Percentiles rank a stretch among this genome's conserved stretches.
Evolutionary conservation across 169 alveolate genomes (phyloP).

Genomic region (Plasmodium ovale): DNA sequence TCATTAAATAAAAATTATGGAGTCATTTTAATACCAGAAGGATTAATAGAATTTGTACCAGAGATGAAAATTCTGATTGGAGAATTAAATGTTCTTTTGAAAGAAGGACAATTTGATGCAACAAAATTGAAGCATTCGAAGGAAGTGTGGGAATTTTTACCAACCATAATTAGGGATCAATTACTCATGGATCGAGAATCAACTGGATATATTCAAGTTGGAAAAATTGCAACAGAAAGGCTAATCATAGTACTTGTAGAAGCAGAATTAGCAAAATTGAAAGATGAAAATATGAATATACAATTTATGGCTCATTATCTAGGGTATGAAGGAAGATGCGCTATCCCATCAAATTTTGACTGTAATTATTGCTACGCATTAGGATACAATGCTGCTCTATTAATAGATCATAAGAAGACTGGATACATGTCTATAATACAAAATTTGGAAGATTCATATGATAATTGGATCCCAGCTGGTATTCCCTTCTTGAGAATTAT

Average conservation of each 20-base stretch:
- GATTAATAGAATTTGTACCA: slow-evolving; percentile 97
- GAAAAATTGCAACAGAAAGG: slow-evolving; percentile 99
- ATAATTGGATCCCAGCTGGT: slow-evolving; percentile 94
- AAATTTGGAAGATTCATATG: slow-evolving; percentile 88
- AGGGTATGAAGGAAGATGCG: slow-evolving; percentile 99
- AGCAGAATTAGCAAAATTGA: slow-evolving; percentile 78
- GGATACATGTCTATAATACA: slow-evolving; percentile 96
- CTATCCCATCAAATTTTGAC: slow-evolving; percentile 97
- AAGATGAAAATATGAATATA: slow-evolving; percentile 78
- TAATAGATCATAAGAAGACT: slow-evolving; percentile 91
- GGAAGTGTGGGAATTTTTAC: slow-evolving; percentile 90
- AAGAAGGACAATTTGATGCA: slow-evolving; percentile 77
- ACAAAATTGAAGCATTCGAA: slow-evolving; percentile 78
- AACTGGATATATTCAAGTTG: slow-evolving; percentile 98
- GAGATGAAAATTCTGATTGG: slow-evolving; percentile 93
- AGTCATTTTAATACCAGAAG: slow-evolving; percentile 97
- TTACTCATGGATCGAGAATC: slow-evolving; percentile 98
- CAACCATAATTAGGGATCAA: slow-evolving; percentile 95
- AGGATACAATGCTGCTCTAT: slow-evolving; percentile 95
- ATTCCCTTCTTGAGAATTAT: slow-evolving; percentile 88
- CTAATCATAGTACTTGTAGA: slow-evolving; percentile 94
- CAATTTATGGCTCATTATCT: slow-evolving; percentile 92
- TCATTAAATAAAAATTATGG: slow-evolving; percentile 94
- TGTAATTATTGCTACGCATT: slow-evolving; percentile 98
- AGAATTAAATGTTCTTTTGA: slow-evolving; percentile 94